These are phyloP conservation scores for Cystobasidiaceae sp. DNA, from an alignment of 1,284 basidiomycete species.

Conservation along the genomic window DNA sequence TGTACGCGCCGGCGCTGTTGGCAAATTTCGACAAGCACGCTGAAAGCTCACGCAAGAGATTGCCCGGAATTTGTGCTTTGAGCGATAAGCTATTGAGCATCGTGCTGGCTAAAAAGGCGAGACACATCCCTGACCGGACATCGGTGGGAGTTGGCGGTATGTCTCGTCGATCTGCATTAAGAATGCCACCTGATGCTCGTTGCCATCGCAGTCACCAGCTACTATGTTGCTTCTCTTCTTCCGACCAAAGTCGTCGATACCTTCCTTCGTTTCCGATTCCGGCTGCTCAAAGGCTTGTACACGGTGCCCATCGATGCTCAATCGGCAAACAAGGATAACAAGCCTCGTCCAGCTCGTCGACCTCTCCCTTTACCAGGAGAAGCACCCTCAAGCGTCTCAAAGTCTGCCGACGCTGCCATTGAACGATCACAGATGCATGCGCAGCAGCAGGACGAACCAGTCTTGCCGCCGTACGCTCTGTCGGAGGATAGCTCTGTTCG, in stretches of 20 bases:
- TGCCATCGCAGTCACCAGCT: conserved; percentile 10
- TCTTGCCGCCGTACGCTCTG: neutral
- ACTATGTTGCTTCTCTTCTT: conserved; percentile 26
- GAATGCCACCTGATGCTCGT: neutral
- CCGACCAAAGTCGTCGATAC: conserved; percentile 13
- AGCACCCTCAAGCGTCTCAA: neutral
- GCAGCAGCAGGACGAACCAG: neutral
- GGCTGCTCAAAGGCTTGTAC: neutral
- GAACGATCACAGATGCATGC: neutral
- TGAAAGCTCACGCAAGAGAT: neutral
- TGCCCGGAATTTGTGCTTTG: conserved; percentile 2
- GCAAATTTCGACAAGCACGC: neutral
- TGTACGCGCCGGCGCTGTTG: conserved; percentile 21
- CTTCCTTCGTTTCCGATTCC: conserved; percentile 23
- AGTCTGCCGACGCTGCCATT: neutral
- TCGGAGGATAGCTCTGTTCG: neutral
- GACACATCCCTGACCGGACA: conserved; percentile 6
- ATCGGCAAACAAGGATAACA: neutral
- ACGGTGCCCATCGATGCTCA: neutral
- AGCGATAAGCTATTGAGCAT: conserved; percentile 4
- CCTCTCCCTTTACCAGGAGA: conserved; percentile 7
- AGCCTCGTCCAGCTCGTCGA: neutral
- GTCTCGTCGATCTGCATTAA: neutral
- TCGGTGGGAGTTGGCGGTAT: conserved; percentile 20
- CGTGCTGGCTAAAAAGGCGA: neutral